Percentiles rank a stretch among this genome's conserved stretches.
These are phyloP conservation scores for Ensete ventricosum DNA, from an alignment of 176 grass and related monocot genomes.

Conservation along the genomic window DNA sequence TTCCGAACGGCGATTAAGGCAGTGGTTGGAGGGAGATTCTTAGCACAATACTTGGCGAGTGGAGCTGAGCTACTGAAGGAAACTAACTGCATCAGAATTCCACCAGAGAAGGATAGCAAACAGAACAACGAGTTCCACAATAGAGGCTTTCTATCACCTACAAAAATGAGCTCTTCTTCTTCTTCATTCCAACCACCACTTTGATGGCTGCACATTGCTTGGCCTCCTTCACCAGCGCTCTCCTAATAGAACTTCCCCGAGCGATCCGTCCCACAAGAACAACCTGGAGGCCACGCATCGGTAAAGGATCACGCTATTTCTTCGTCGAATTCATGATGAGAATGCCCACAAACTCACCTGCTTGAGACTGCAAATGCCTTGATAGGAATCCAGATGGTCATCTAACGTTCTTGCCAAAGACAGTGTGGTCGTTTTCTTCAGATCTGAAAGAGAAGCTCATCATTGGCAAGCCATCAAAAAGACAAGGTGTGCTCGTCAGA, in stretches of 20 bases:
- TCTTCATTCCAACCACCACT: slow-evolving; percentile 70
- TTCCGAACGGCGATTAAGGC: slow-evolving; percentile 61
- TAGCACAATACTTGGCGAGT: slow-evolving; percentile 84
- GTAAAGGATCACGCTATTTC: neutral
- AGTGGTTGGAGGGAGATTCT: slow-evolving; percentile 73
- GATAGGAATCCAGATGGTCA: slow-evolving; percentile 60
- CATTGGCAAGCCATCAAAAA: too few species aligned
- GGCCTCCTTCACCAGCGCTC: slow-evolving; percentile 72
- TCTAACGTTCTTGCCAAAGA: slow-evolving; percentile 65
- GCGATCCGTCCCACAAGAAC: slow-evolving; percentile 75
- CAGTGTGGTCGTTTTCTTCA: slow-evolving; percentile 57
- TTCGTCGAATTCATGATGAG: neutral
- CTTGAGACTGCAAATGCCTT: slow-evolving; percentile 53
- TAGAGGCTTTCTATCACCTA: slow-evolving; percentile 28
- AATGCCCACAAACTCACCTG: slow-evolving; percentile 38
- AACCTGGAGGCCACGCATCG: slow-evolving; percentile 33
- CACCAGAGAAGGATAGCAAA: too few species aligned
- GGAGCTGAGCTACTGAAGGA: slow-evolving; percentile 46
- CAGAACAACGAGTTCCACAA: too few species aligned
- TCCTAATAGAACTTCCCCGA: slow-evolving; percentile 69
- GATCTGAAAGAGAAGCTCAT: slow-evolving; percentile 27
- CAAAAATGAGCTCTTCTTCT: slow-evolving; percentile 70
- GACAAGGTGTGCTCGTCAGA: too few species aligned
- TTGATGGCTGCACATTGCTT: slow-evolving; percentile 65
- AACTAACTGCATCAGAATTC: neutral